phyloP scores from a whole-genome alignment of 805 yeast species.

The Priceomyces castillae region DNA sequence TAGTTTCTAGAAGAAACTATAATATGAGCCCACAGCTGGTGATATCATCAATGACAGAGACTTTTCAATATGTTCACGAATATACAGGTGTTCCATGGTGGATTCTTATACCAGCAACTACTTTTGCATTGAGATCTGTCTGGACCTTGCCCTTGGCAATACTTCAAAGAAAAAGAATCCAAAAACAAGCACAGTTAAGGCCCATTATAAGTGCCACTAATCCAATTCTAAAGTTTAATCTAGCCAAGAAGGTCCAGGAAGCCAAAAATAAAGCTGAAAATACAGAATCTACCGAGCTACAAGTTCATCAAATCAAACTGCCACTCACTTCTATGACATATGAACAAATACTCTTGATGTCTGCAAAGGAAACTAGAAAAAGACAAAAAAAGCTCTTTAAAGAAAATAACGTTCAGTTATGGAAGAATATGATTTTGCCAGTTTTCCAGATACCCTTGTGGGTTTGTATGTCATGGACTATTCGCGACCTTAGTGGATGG shows the following conservation, averaged over 20 bases:
- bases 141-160: slow-evolving; percentile 80
- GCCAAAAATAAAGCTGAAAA: slow-evolving; percentile 24
- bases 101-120: slow-evolving; percentile 69
- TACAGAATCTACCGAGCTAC: not conserved
- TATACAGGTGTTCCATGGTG: slow-evolving; percentile 78
- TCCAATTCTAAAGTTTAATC: slow-evolving; percentile 64
- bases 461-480: slow-evolving; percentile 72
- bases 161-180: slow-evolving; percentile 63
- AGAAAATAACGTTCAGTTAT: slow-evolving; percentile 65
- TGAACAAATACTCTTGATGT: slow-evolving; percentile 72
- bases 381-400: slow-evolving; percentile 72
- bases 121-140: slow-evolving; percentile 59
- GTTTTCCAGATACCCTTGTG: slow-evolving; percentile 83
- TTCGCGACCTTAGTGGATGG: slow-evolving; percentile 77
- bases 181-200: slow-evolving; percentile 65
- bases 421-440: slow-evolving; percentile 78
- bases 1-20: slow-evolving; percentile 15
- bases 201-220: slow-evolving; percentile 73
- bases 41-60: slow-evolving; percentile 31
- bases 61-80: slow-evolving; percentile 50
- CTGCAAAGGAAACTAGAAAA: slow-evolving; percentile 74
- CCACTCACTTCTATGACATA: slow-evolving; percentile 53
- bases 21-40: slow-evolving; percentile 27
- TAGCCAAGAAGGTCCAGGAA: slow-evolving; percentile 47
- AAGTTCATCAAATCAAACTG: slow-evolving; percentile 11